Evolutionary conservation across 2,329 filamentous ascomycete species (phyloP), one percentile per base, ranked within the genome.

Genomic region (Dichotomopilus funicola): DNA sequence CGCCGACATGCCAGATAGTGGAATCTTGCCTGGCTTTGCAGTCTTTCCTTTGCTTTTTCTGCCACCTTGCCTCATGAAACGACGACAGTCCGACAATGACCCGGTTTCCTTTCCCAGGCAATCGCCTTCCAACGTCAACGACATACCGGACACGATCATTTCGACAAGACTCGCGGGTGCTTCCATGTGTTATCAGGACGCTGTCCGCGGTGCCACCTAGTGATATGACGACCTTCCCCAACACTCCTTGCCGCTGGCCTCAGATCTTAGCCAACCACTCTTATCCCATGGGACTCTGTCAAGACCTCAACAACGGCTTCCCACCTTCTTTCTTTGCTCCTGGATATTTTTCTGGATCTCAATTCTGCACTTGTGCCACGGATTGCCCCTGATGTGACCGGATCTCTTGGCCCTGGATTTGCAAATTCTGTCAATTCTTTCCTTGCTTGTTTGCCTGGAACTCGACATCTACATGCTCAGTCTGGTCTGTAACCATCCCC

Each of bases 401-500:
- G 33, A 38, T 35, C 45, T 37, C 53, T 46, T 51, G 19, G 19
- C 19, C 19, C 19, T 60, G 59, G 51, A 43, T 55, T 38, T n/a
- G 42, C 34, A 36, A 33, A 6, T 42, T 27, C 43, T 12, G 27
- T 10, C 40, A 35, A 41, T n/a, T 10, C 12, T 2, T 31, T 41
- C 13, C 37, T 49, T 36, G 38, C 38, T 36, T 44, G 38, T 37
- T 49, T 46, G 5, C 12, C 46, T 42, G 49, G 49, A 49, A 47
- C 41, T 56, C 9, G 37, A 40, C 43, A 42, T 34, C 37, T 19
- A 13, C 31, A 35, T 33, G 55, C 63, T 69, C 62, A 65, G 56
- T 59, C 64, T 66, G 71, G 73, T 75, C 61, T 74, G 73, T 75
- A 67, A 65, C 63, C 53, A 59, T 59, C 64, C 61, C 60, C 65